phyloP scores from a whole-genome alignment of 345 rosid genomes.

The Euphorbia tirucalli region DNA sequence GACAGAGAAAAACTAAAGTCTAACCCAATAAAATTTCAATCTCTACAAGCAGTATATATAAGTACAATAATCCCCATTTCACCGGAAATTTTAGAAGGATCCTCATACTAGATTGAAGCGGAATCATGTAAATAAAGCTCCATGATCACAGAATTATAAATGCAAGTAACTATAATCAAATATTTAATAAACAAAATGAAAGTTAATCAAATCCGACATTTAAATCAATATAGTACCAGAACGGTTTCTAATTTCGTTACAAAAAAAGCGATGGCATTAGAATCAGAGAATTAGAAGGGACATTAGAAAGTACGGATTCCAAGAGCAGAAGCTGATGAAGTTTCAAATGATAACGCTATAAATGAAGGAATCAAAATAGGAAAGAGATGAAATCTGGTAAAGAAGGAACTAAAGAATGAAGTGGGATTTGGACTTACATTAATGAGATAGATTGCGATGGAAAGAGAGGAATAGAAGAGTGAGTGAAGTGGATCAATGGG shows the following conservation, averaged over 20 bases:
- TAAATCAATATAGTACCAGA: background rate
- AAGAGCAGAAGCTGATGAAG: background rate
- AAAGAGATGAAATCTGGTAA: too few relatives aligned
- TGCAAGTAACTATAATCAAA: background rate
- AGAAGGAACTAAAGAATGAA: background rate
- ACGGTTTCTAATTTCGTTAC: too few relatives aligned
- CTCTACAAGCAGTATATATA: background rate
- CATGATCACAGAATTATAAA: background rate
- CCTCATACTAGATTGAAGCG: too few relatives aligned
- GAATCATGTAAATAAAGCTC: background rate
- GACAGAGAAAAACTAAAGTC: background rate
- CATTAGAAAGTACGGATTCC: too few relatives aligned
- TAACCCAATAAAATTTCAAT: background rate
- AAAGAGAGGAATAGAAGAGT: background rate
- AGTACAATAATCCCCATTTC: too few relatives aligned
- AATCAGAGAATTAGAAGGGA: too few relatives aligned
- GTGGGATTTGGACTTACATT: conserved; percentile 23
- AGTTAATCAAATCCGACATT: background rate
- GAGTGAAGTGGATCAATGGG: conserved; percentile 4
- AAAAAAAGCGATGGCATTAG: too few relatives aligned
- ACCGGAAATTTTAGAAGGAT: background rate
- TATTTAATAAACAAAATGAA: background rate
- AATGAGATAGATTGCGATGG: conserved; percentile 8
- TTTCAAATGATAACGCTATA: background rate
- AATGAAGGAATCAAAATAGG: background rate